Conservation (phyloP, 768 basidiomycete species). For the Hemileccinum impolitum region DNA sequence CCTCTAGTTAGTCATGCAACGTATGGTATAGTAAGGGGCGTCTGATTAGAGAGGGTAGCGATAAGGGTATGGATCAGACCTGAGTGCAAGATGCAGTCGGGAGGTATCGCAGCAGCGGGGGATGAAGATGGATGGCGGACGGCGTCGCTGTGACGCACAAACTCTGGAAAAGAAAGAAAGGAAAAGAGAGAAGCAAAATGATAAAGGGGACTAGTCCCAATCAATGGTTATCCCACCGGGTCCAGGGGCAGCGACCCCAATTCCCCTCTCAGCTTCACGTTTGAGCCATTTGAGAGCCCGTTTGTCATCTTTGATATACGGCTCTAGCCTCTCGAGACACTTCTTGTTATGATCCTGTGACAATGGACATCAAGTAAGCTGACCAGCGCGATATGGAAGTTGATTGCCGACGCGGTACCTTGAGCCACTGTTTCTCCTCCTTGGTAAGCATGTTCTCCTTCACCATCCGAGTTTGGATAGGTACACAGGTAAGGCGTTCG, state of each 20-base stretch:
- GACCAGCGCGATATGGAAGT: background rate
- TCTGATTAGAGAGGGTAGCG: slow-evolving; percentile 4
- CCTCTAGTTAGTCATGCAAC: slow-evolving; percentile 23
- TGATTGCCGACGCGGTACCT: slow-evolving; percentile 40
- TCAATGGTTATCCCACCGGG: slow-evolving; percentile 75
- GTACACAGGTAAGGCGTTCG: slow-evolving; percentile 90
- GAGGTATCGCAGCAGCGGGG: slow-evolving; percentile 24
- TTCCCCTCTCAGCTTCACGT: slow-evolving; percentile 70
- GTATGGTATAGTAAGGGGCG: slow-evolving; percentile 25
- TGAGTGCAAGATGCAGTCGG: background rate
- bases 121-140: background rate
- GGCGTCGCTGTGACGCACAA: background rate
- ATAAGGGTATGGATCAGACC: slow-evolving; percentile 8
- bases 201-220: slow-evolving; percentile 52
- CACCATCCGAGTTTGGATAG: slow-evolving; percentile 89
- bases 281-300: slow-evolving; percentile 79
- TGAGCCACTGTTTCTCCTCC: slow-evolving; percentile 85
- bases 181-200: background rate
- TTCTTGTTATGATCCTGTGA: slow-evolving; percentile 77
- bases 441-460: slow-evolving; percentile 80
- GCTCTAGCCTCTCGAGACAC: slow-evolving; percentile 62
- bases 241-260: slow-evolving; percentile 61
- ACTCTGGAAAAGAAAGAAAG: slow-evolving; percentile 4
- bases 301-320: slow-evolving; percentile 70
- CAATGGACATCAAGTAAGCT: slow-evolving; percentile 11